Base-by-base conservation (phyloP, 768 basidiomycete genomes). In the Naganishia onofrii region DNA sequence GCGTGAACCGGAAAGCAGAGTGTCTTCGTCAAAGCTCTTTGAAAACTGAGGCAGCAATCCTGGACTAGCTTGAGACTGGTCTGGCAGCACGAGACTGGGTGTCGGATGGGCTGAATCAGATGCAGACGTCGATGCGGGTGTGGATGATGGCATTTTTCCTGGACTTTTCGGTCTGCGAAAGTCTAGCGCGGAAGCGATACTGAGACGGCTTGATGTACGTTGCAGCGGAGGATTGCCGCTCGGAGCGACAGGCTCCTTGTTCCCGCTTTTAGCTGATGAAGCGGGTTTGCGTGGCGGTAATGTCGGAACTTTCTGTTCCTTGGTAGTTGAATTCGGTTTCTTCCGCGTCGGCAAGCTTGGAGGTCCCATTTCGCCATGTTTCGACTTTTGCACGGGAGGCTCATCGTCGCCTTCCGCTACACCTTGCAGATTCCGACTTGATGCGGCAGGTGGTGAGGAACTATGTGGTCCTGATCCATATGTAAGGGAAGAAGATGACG, bases 91-190 rank as follows among this genome's bases (percentile, higher is more conserved):
- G 57, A n/a, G 17, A 36, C 21, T 34, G 12, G n/a, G 57, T 51
- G 48, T 51, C 7, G 7, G 8, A 38, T 58, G 57, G 38, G 57
- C n/a, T 15, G 57, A 12, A 17, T 1, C 32, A 23, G 32, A 34
- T 29, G n/a, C 55, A 36, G 34, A 58, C 5, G 57, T 15, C 19
- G 34, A 34, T 23, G 57, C 36, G 7, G 57, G 32, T n/a, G 32
- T n/a, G 7, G 32, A 3, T 32, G 15, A 5, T 32, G 57, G 60
- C 36, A 63, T 42, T 29, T 34, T 42, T 42, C 60, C 60, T n/a
- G 60, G 60, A 44, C 60, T 63, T 42, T 63, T 63, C 15, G 60
- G 60, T 63, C 60, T 26, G 15, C 60, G 36, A 44, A 63, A 63
- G n/a, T 63, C 60, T 2, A 63, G 38, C 29, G 60, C 60, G 28